Evolutionary conservation across 1,284 basidiomycete genomes (phyloP), one percentile per base, ranked within the genome.

Genomic region (Trichosporon faecale): DNA sequence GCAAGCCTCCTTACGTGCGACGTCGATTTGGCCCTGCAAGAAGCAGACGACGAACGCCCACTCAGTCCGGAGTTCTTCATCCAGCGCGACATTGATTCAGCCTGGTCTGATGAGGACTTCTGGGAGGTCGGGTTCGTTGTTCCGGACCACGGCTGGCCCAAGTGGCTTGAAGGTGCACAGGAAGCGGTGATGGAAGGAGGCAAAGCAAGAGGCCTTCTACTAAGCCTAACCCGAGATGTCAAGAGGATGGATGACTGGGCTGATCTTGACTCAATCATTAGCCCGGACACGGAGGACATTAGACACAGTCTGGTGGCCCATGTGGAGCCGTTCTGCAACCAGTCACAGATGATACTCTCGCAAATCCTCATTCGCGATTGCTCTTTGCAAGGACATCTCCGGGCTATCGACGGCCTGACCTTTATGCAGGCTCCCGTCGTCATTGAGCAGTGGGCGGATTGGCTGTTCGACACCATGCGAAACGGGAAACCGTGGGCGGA

Each of bases 61-160:
- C 88, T 92, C 18, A 88, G 89, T 14, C 57, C 70, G 7, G 93
- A 95, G 77, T 93, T 93, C 82, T 94, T 93, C 81, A 88, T 94
- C 67, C 88, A 91, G 75, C 74, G 88, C 86, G 76, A 92, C 86
- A 78, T 89, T 86, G 72, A 85, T 89, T 73, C 87, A 84, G n/a
- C 80, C 88, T 72, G 81, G 89, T 76, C 89, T 88, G 81, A 90
- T 88, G 6, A 84, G 52, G 91, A 93, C 72, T 93, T 93, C 77
- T 94, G 93, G 92, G 85, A 87, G 44, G 88, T 90, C 40, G 91
- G 90, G 0, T 93, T 90, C 79, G 84, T 85, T 1, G 80, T 91
- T 66, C 83, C 88, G 31, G 85, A 85, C 29, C 84, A 83, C 69
- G 73, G 80, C 44, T 78, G 79, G 78, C 76, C 80, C 21, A 73